A percentile compares a stretch with the other conserved stretches of the same genome.
These are phyloP conservation scores for Amanita inopinata DNA, from an alignment of 768 basidiomycete species.

Conservation along the genomic window DNA sequence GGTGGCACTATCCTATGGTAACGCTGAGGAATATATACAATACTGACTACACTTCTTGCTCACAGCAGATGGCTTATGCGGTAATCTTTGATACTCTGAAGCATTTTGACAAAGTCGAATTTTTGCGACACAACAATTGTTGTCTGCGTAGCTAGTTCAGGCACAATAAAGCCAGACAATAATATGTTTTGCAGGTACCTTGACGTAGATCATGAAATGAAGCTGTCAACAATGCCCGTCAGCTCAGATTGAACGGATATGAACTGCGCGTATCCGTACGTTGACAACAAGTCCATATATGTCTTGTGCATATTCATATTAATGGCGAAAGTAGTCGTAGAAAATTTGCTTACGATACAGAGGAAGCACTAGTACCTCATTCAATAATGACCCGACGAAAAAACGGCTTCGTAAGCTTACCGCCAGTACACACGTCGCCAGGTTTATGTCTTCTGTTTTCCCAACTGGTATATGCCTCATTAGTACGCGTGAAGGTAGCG, in stretches of 20 bases:
- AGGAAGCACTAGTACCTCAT: conserved; percentile 18
- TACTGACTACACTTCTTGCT: conserved; percentile 12
- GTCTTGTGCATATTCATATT: conserved; percentile 12
- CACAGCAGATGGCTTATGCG: conserved; percentile 39
- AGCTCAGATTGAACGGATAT: conserved; percentile 11
- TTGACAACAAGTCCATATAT: conserved; percentile 43
- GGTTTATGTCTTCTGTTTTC: not conserved
- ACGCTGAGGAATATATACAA: not conserved
- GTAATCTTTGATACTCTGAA: conserved; percentile 36
- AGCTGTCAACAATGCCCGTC: conserved; percentile 24
- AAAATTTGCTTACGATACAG: conserved; percentile 27
- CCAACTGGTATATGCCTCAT: not conserved
- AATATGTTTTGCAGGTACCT: conserved; percentile 21
- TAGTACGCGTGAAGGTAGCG: not conserved
- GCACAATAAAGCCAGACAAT: not conserved
- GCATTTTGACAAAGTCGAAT: conserved; percentile 34
- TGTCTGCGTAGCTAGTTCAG: conserved; percentile 27
- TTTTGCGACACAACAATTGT: conserved; percentile 36
- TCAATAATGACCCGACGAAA: not conserved
- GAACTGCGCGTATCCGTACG: conserved; percentile 21
- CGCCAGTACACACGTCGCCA: not conserved
- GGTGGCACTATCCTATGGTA: conserved; percentile 34
- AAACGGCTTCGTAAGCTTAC: not conserved
- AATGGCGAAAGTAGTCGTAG: not conserved
- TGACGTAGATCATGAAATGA: conserved; percentile 45